Conservation (phyloP, 768 basidiomycete genomes). For the Lyophyllum shimeji region DNA sequence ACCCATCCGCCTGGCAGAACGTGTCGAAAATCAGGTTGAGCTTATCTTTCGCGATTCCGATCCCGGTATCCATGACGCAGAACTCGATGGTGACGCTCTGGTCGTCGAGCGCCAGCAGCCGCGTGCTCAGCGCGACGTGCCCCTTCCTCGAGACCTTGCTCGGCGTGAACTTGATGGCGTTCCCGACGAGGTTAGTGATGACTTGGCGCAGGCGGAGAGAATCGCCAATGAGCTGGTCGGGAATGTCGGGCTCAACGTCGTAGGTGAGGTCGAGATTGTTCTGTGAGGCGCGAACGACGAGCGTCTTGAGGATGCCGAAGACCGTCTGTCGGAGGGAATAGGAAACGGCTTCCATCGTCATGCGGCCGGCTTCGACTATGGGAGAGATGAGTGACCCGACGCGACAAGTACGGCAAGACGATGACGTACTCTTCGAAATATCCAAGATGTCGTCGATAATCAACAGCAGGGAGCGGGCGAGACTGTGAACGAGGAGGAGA, state of each 20-base stretch:
- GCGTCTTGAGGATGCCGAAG: slow-evolving; percentile 95
- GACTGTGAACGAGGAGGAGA: slow-evolving; percentile 89
- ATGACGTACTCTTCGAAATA: slow-evolving; percentile 92
- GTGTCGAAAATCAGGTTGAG: slow-evolving; percentile 98
- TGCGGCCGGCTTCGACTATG: slow-evolving; percentile 95
- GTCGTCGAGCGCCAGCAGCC: slow-evolving; percentile 76
- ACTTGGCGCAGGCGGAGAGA: slow-evolving; percentile 92
- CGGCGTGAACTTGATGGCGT: slow-evolving; percentile 97
- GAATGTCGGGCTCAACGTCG: slow-evolving; percentile 93
- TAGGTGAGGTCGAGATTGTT: slow-evolving; percentile 96
- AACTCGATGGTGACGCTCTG: slow-evolving; percentile 90
- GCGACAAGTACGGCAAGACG: background rate
- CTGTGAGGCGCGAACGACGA: slow-evolving; percentile 96
- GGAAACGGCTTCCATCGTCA: slow-evolving; percentile 99
- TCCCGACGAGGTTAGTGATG: slow-evolving; percentile 93
- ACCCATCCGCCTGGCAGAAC: slow-evolving; percentile 98
- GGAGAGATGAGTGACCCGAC: slow-evolving; percentile 15
- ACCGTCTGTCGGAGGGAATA: slow-evolving; percentile 97
- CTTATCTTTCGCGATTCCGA: slow-evolving; percentile 98
- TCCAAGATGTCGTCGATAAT: slow-evolving; percentile 99
- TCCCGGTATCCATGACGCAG: slow-evolving; percentile 97
- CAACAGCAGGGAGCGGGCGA: slow-evolving; percentile 88
- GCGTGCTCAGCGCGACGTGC: slow-evolving; percentile 85
- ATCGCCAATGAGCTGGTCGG: slow-evolving; percentile 96
- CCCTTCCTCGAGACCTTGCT: slow-evolving; percentile 77